A percentile compares a stretch with the other conserved stretches of the same genome.
phyloP scores from a whole-genome alignment of 2,329 filamentous ascomycete species.

The Exophiala sp. region DNA sequence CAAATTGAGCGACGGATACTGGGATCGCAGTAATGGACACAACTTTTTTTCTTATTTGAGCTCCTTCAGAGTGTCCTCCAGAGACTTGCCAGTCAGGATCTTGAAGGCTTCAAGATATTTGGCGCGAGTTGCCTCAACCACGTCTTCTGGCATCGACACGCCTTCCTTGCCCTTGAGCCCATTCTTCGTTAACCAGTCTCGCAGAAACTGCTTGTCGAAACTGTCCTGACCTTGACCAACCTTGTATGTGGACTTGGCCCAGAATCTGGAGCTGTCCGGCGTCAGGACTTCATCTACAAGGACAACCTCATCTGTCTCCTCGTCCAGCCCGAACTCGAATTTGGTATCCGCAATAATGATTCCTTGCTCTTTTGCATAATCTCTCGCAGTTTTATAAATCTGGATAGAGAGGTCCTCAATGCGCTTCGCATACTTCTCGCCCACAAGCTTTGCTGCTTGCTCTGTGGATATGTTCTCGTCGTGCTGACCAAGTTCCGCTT shows the following conservation, averaged over 20 bases:
- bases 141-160: constrained; percentile 68
- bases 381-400: constrained; percentile 61
- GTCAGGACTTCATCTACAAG: constrained; percentile 83
- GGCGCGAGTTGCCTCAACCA: constrained; percentile 63
- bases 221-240: constrained; percentile 73
- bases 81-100: constrained; percentile 59
- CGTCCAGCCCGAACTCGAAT: constrained; percentile 71
- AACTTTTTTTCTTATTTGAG: constrained; percentile 8
- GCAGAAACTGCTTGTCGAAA: constrained; percentile 82
- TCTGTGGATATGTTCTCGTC: constrained; percentile 82
- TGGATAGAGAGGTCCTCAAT: constrained; percentile 64
- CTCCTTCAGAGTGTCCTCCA: constrained; percentile 20
- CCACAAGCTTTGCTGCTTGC: constrained; percentile 60
- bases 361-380: constrained; percentile 62
- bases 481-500: constrained; percentile 73
- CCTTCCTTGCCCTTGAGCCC: constrained; percentile 73
- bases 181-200: constrained; percentile 73
- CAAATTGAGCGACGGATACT: not conserved
- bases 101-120: constrained; percentile 76
- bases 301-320: constrained; percentile 63
- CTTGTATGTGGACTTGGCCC: constrained; percentile 70
- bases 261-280: constrained; percentile 81
- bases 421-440: constrained; percentile 59
- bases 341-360: constrained; percentile 78
- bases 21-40: not conserved